phyloP scores from a whole-genome alignment of 108 stramenopile genomes.

The Skeletonema potamos region DNA sequence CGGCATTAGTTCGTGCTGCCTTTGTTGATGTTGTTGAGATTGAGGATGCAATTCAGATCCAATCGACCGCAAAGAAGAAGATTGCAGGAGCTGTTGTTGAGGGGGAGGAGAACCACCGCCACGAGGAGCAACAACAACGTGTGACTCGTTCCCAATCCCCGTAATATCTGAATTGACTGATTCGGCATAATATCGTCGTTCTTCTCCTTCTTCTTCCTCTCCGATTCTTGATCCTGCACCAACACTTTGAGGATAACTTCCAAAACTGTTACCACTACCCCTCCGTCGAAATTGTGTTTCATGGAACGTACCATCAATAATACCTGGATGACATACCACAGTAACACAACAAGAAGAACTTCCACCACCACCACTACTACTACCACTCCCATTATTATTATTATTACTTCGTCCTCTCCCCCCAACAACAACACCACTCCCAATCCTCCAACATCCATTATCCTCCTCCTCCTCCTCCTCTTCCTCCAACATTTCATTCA shows the following conservation, averaged over 20 bases:
- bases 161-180: background rate
- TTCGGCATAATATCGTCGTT: background rate
- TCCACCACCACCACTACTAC: background rate
- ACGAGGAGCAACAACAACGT: background rate
- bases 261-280: background rate
- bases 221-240: background rate
- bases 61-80: background rate
- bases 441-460: background rate
- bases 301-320: background rate
- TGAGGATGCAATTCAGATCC: background rate
- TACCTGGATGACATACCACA: background rate
- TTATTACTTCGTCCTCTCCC: background rate
- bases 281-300: too few species aligned
- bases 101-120: background rate
- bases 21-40: background rate
- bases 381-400: background rate
- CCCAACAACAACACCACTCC: background rate
- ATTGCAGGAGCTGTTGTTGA: background rate
- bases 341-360: too few species aligned
- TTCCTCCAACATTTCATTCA: constrained; percentile 3
- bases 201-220: background rate
- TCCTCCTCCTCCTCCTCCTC: background rate
- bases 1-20: background rate
- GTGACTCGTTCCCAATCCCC: background rate
- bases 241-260: background rate